Base-by-base conservation (phyloP, 1,284 basidiomycete genomes). In the Takashimella koratensis region DNA sequence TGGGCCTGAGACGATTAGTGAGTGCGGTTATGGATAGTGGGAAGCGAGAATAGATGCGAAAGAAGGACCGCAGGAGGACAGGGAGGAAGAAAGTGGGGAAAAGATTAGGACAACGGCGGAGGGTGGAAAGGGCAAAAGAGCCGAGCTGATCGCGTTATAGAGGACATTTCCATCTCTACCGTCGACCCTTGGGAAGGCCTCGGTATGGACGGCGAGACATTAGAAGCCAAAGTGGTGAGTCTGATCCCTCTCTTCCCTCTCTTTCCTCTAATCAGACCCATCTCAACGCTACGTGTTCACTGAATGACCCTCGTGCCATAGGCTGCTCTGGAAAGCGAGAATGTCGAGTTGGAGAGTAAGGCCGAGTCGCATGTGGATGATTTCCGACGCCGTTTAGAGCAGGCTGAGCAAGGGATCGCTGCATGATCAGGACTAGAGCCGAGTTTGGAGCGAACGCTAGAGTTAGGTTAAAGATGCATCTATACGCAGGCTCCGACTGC, bases 221-320 rank as follows among this genome's bases (percentile, higher is more conserved):
- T 74, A 13, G 67, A 71, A 51, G 63, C 65, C n/a, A 71, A 71
- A 56, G 68, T 74, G 23, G 68, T 67, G 53, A 63, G 66, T 65
- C 13, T 4, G 12, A 21, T 19, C 10, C 5, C 3, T 24, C 41
- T 26, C 2, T 5, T 16, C 4, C 19, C 5, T 13, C n/a, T n/a
- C n/a, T n/a, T n/a, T n/a, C n/a, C n/a, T n/a, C n/a, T n/a, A n/a
- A n/a, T n/a, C n/a, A n/a, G n/a, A n/a, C n/a, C n/a, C n/a, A n/a
- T n/a, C n/a, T n/a, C n/a, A n/a, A n/a, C 8, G 41, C 30, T 22
- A 23, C n/a, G 27, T 25, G 4, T 13, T 52, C 30, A 52, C 51
- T 22, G 6, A 27, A 19, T 43, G 11, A 11, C 40, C n/a, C 19
- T n/a, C n/a, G n/a, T n/a, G n/a, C n/a, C n/a, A n/a, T 52, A 66